These are phyloP conservation scores for Eimeria zaria DNA, from an alignment of 169 alveolate genomes.

Conservation along the genomic window DNA sequence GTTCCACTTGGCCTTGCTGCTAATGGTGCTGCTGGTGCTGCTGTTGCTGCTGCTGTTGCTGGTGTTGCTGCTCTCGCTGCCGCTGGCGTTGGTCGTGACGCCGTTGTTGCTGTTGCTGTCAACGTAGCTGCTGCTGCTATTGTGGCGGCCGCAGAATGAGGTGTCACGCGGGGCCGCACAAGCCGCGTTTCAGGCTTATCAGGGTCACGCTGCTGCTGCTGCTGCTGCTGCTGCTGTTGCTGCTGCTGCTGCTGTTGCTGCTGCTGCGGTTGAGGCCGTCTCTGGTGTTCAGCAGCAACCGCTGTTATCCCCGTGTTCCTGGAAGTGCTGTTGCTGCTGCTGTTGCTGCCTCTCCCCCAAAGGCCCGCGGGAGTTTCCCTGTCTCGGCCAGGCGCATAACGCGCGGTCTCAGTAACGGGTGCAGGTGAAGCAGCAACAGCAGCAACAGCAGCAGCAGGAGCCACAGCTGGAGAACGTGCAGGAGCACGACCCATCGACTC, in stretches of 20 bases:
- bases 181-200: background rate
- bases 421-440: slow-evolving; percentile 51
- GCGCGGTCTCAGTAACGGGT: background rate
- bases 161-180: slow-evolving; percentile 5
- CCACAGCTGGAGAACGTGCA: background rate
- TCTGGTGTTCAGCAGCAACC: background rate
- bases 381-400: background rate
- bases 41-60: background rate
- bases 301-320: background rate
- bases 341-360: slow-evolving; percentile 26
- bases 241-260: slow-evolving; percentile 55
- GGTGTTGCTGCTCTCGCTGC: background rate
- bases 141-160: background rate
- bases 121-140: background rate
- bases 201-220: background rate
- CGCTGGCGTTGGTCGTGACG: slow-evolving; percentile 6
- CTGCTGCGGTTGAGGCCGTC: slow-evolving; percentile 13
- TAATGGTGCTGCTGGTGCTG: slow-evolving; percentile 5
- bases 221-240: slow-evolving; percentile 49
- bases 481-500: too few species aligned
- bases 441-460: slow-evolving; percentile 36
- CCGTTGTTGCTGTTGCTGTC: background rate
- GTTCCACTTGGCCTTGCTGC: too few species aligned
- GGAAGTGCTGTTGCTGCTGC: slow-evolving; percentile 31
- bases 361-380: background rate